Evolutionary conservation across 306 rosid genomes (phyloP), one percentile per base, ranked within the genome.

Genomic region (Clitoria ternatea): DNA sequence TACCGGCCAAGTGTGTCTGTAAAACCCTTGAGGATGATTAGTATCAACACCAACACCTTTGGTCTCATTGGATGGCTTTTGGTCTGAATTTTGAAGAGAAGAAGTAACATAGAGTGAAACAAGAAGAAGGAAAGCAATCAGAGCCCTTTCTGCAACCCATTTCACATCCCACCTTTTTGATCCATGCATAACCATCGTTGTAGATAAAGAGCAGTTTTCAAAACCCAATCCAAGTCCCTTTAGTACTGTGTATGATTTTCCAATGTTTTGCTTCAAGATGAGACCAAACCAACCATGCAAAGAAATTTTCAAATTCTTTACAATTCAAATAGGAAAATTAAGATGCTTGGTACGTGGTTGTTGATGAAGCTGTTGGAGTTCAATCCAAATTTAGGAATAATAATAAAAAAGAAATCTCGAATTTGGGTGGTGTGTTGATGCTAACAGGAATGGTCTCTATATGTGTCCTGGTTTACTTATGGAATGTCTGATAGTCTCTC

Each of bases 1-100:
- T 76, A 91, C 97, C 84, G 97, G 97, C 97, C 97, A 91, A 5
- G 75, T 84, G 67, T 86, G 97, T 37, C 77, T 56, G 77, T 82
- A 81, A 23, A 72, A 81, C 26, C 78, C 89, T 61, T 54, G 73
- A 74, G 14, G 47, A 35, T 19, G 8, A 5, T 52, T 40, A 29
- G 23, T 36, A 40, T 54, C 62, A 54, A 64, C 61, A 18, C 54
- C 62, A 54, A 64, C 61, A 18, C 54, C 52, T 44, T 62, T 78
- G 2, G 69, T 72, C 0, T 43, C 48, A 55, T 55, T 65, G 66
- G 49, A 73, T 67, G 57, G 2, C 73, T 84, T 85, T 3, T 52
- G 66, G 22, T 39, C 24, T 19, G 20, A 52, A 24, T 62, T 22
- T 30, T 55, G 62, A 36, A 17, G 78, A 40, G 91, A 88, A 45